Conservation (phyloP, 345 rosid genomes). For the Eucalyptus decipiens region DNA sequence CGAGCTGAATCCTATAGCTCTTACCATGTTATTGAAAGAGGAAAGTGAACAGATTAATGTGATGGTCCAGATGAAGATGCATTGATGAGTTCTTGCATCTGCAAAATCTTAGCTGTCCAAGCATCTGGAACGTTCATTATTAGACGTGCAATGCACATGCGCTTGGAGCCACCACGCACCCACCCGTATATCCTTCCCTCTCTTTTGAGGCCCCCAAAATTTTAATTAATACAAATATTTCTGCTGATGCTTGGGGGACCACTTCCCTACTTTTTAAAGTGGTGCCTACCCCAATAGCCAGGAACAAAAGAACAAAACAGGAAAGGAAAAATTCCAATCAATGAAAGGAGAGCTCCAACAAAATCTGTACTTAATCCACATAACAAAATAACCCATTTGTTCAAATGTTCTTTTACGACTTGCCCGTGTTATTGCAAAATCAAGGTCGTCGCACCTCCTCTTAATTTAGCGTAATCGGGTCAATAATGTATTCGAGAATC, state of each 20-base stretch:
- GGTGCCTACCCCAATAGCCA: background rate
- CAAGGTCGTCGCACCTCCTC: background rate
- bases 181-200: background rate
- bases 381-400: background rate
- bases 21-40: background rate
- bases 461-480: background rate
- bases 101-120: background rate
- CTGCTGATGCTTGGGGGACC: background rate
- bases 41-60: background rate
- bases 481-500: background rate
- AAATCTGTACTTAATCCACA: background rate
- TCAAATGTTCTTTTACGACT: background rate
- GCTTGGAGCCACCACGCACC: background rate
- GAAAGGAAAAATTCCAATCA: background rate
- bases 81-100: background rate
- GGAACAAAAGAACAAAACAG: background rate
- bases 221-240: background rate
- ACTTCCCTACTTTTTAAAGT: background rate
- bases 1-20: background rate
- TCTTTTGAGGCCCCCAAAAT: background rate
- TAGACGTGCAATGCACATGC: background rate
- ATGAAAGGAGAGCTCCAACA: background rate
- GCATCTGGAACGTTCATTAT: background rate
- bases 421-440: background rate
- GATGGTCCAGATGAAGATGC: background rate